phyloP scores from a whole-genome alignment of 2,329 filamentous ascomycete genomes.

The Ustulina deusta region DNA sequence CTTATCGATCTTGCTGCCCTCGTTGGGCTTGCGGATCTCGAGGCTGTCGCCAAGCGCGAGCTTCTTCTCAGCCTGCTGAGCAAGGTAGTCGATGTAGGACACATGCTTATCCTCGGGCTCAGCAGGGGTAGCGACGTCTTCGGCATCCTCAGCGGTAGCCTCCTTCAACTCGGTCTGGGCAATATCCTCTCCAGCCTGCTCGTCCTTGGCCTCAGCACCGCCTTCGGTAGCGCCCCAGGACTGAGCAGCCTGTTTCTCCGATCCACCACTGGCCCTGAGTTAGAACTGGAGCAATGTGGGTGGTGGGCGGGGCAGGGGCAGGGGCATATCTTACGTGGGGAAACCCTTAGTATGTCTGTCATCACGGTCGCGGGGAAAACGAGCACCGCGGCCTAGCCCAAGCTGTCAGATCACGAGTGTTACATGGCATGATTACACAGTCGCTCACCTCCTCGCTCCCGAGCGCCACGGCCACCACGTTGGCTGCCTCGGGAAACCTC shows the following conservation, averaged over 20 bases:
- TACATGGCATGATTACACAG: not conserved
- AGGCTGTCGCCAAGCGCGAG: slow-evolving; percentile 71
- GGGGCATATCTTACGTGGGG: slow-evolving; percentile 58
- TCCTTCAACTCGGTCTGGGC: slow-evolving; percentile 88
- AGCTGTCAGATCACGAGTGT: slow-evolving; percentile 34
- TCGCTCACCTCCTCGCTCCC: slow-evolving; percentile 68
- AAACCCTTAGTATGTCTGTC: slow-evolving; percentile 66
- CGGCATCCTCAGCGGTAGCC: slow-evolving; percentile 62
- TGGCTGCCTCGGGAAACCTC: slow-evolving; percentile 69
- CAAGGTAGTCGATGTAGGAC: slow-evolving; percentile 90
- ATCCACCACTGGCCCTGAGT: slow-evolving; percentile 65
- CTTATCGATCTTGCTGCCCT: slow-evolving; percentile 87
- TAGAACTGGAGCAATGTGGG: slow-evolving; percentile 8
- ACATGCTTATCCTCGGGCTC: slow-evolving; percentile 88
- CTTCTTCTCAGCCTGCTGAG: slow-evolving; percentile 79
- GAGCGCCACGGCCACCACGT: slow-evolving; percentile 73
- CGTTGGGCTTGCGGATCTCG: slow-evolving; percentile 89
- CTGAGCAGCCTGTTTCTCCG: slow-evolving; percentile 88
- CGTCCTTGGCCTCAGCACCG: slow-evolving; percentile 86
- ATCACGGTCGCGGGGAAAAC: slow-evolving; percentile 65
- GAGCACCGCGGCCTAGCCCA: slow-evolving; percentile 64
- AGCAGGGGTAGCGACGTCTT: slow-evolving; percentile 58
- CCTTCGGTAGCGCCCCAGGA: slow-evolving; percentile 90
- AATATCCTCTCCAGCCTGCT: slow-evolving; percentile 90
- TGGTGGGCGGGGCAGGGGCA: not conserved